Conservation (phyloP, 352 stramenopile species). For the Globisporangium megalacanthum region DNA sequence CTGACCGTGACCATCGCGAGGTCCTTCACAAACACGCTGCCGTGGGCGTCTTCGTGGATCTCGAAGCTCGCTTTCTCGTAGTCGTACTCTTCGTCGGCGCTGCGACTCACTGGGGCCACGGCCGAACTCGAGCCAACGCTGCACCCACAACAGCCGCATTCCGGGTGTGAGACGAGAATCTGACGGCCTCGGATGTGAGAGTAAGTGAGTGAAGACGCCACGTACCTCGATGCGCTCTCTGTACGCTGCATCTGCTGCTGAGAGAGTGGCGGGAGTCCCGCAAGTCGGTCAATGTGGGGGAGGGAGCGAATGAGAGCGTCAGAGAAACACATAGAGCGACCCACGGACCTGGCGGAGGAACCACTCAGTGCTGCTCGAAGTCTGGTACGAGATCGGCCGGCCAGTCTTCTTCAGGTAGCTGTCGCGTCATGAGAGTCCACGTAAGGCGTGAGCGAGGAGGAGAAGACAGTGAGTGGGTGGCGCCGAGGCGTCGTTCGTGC, state of each 20-base stretch:
- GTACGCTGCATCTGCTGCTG: slow-evolving; percentile 63
- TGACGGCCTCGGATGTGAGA: too few relatives aligned
- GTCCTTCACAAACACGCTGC: slow-evolving; percentile 92
- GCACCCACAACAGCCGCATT: not conserved
- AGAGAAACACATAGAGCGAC: not conserved
- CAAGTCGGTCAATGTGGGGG: not conserved
- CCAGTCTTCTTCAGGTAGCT: slow-evolving; percentile 75
- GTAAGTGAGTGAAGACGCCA: not conserved
- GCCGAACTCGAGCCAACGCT: slow-evolving; percentile 56
- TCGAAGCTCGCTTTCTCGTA: slow-evolving; percentile 89
- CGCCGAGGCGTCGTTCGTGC: too few relatives aligned
- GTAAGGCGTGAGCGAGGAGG: not conserved
- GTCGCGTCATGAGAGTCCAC: not conserved
- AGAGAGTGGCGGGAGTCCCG: not conserved
- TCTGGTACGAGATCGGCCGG: slow-evolving; percentile 65
- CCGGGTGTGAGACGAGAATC: not conserved
- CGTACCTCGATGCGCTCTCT: slow-evolving; percentile 54
- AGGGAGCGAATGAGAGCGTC: too few relatives aligned
- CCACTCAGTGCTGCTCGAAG: slow-evolving; percentile 75
- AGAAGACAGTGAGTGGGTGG: not conserved
- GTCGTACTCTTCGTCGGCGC: slow-evolving; percentile 73
- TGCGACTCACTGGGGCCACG: not conserved
- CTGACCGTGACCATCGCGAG: slow-evolving; percentile 89
- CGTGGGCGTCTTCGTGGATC: slow-evolving; percentile 91
- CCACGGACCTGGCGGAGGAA: slow-evolving; percentile 63